These are phyloP conservation scores for Fusarium sp. DNA, from an alignment of 2,329 filamentous ascomycete species.

Conservation along the genomic window DNA sequence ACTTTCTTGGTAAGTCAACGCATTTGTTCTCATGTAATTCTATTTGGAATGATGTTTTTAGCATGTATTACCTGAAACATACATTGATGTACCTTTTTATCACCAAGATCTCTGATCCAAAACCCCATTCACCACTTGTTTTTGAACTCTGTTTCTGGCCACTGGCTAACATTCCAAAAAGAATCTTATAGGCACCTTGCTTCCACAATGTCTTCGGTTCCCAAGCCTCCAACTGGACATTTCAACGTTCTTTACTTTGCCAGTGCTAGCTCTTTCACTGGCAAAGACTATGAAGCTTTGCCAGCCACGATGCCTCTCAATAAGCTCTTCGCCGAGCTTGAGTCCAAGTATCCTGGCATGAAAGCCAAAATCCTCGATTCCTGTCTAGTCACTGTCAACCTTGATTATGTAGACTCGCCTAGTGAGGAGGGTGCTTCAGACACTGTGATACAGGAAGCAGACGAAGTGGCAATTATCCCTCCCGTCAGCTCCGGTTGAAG, in stretches of 20 bases:
- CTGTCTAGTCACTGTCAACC: conserved; percentile 81
- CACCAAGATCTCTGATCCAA: conserved; percentile 76
- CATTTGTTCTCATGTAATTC: neutral
- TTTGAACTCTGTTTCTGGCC: neutral
- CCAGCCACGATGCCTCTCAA: conserved; percentile 71
- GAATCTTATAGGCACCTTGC: conserved; percentile 2
- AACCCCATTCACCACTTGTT: conserved; percentile 33
- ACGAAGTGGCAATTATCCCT: conserved; percentile 88
- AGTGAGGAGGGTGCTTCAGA: conserved; percentile 53
- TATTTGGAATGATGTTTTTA: conserved; percentile 61
- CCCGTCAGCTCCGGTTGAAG: conserved; percentile 84
- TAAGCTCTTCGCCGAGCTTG: conserved; percentile 73
- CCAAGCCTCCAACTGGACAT: conserved; percentile 66
- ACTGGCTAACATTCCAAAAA: conserved; percentile 36
- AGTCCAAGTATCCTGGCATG: conserved; percentile 76
- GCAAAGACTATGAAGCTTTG: conserved; percentile 71
- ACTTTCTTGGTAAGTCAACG: conserved; percentile 47
- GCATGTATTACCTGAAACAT: conserved; percentile 69
- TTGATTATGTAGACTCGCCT: conserved; percentile 80
- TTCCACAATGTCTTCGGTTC: conserved; percentile 47
- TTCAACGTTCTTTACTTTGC: conserved; percentile 89
- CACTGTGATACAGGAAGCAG: conserved; percentile 71
- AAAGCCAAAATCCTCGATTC: conserved; percentile 73
- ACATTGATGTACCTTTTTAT: conserved; percentile 68
- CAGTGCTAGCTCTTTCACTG: conserved; percentile 74